These are phyloP conservation scores for Patellifolia procumbens DNA, from an alignment of 179 eudicot species.

Conservation along the genomic window DNA sequence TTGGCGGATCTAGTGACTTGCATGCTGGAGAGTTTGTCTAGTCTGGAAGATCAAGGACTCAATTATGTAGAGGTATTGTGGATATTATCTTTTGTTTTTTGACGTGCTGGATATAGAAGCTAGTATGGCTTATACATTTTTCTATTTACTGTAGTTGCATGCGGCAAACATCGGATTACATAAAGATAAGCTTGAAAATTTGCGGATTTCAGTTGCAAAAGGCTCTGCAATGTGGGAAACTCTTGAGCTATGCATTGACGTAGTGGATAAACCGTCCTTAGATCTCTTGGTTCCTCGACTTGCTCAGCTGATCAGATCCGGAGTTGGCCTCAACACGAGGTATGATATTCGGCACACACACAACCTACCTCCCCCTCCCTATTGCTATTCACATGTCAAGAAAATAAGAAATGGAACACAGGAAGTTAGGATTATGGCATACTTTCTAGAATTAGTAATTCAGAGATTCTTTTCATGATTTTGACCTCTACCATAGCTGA, in stretches of 20 bases:
- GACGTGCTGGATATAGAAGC: slow-evolving; percentile 1
- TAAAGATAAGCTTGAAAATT: slow-evolving; percentile 85
- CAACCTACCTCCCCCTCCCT: neutral
- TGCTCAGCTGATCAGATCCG: slow-evolving; percentile 82
- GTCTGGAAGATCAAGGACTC: slow-evolving; percentile 96
- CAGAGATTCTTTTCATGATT: neutral
- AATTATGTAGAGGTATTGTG: slow-evolving; percentile 90
- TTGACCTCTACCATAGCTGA: slow-evolving; percentile 1
- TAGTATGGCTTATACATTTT: slow-evolving; percentile 8
- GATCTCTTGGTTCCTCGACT: slow-evolving; percentile 89
- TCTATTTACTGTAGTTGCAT: slow-evolving; percentile 57
- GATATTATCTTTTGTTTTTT: neutral
- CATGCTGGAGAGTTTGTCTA: slow-evolving; percentile 96
- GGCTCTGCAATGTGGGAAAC: slow-evolving; percentile 99
- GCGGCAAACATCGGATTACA: slow-evolving; percentile 92
- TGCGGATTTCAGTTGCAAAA: slow-evolving; percentile 89
- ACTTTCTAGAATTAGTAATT: no score
- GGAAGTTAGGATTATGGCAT: no score
- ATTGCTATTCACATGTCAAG: neutral
- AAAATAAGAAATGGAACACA: neutral
- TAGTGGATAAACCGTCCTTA: slow-evolving; percentile 68
- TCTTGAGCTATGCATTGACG: slow-evolving; percentile 83
- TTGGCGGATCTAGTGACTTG: slow-evolving; percentile 85
- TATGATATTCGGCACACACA: slow-evolving; percentile 26
- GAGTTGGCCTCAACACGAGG: slow-evolving; percentile 96